Evolutionary conservation across 2,329 filamentous ascomycete genomes (phyloP), one percentile per base, ranked within the genome.

Genomic region (Diaporthe citri): DNA sequence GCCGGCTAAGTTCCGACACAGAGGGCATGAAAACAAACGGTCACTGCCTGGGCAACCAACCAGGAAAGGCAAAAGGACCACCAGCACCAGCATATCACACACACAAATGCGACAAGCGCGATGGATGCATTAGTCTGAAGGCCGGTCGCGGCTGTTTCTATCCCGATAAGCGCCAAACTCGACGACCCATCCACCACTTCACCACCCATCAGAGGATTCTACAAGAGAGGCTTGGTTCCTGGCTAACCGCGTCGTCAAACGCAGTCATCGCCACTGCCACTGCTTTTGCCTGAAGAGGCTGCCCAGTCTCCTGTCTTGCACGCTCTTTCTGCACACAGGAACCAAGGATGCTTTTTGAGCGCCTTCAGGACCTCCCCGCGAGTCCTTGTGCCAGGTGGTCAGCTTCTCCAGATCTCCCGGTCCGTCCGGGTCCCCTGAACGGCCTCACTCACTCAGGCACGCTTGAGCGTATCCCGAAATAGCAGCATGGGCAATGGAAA

Each of bases 381-480:
- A 10, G 12, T 15, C 59, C 17, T 17, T 43, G 15, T 20, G 7
- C 39, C 41, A 12, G 25, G 20, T 43, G 39, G 67, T 59, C 52
- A 46, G 36, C 46, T 57, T 46, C 67, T 59, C 67, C 69, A 67
- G 59, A 41, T 67, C 46, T 46, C 41, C 67, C 70, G 70, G 62
- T 55, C 73, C 52, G 36, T 39, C 52, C 59, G 70, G 70, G 70
- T 62, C 73, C 31, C 39, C 34, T 60, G 22, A 36, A 43, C 60
- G 43, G 60, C 41, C 52, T 34, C 36, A 12, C 46, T 22, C 43
- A 8, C 57, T 25, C 22, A 39, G 34, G 17, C 34, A 64, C 17
- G 36, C 69, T 34, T 62, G 51, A 59, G 41, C 60, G 25, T 39
- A 28, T n/a, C 73, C 73, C 56, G 60, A 75, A 67, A 73, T 75